A percentile compares a stretch with the other conserved stretches of the same genome.
Conservation (phyloP, 208 protist species). For the Ichthyophonus hoferi region DNA sequence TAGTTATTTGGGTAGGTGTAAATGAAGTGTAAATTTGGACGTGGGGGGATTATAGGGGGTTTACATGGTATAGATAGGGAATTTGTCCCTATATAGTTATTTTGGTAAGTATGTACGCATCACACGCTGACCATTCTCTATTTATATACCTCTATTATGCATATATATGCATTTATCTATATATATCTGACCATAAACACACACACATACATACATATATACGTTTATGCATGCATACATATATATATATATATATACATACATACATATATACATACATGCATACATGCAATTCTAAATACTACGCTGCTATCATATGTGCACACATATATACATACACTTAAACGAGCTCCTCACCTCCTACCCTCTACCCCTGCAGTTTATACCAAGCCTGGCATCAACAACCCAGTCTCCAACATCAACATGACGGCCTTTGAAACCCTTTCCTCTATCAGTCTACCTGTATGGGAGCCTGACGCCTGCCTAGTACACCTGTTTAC, state of each 20-base stretch:
- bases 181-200: neutral
- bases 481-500: conserved; percentile 40
- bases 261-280: too few species aligned
- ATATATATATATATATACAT: too few species aligned
- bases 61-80: too few species aligned
- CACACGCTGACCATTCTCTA: too few species aligned
- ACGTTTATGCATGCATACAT: neutral
- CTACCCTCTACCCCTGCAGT: neutral
- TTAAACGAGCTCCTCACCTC: neutral
- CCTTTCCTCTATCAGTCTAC: neutral
- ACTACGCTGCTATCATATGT: too few species aligned
- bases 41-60: too few species aligned
- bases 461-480: conserved; percentile 19
- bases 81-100: too few species aligned
- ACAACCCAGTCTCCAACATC: neutral
- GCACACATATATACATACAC: neutral
- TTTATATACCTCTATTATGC: too few species aligned
- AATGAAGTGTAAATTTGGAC: too few species aligned
- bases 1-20: neutral
- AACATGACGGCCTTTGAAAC: neutral
- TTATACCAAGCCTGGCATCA: neutral
- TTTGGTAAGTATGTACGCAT: too few species aligned
- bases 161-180: neutral
- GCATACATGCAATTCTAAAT: too few species aligned
- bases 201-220: neutral